Evolutionary conservation across 495 filamentous ascomycete species (phyloP), one percentile per base, ranked within the genome.

Genomic region (Trichodelitschia bisporula): DNA sequence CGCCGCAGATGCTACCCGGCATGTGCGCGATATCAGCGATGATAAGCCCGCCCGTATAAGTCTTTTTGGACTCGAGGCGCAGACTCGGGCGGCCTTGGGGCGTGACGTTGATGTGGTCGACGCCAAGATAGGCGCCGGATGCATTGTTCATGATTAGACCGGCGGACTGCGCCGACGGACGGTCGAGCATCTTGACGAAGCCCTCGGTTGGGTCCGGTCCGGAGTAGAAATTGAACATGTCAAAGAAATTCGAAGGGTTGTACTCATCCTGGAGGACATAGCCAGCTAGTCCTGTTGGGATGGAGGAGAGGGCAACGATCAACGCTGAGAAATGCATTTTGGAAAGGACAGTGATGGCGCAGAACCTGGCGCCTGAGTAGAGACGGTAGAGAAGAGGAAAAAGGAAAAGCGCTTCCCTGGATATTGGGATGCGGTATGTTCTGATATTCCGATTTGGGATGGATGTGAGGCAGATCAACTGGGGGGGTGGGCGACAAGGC

Each of bases 141-240:
- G 25, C 13, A 4, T 34, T 28, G 10, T 31, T 31, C 25, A 38
- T 42, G 38, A 53, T 48, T 30, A 50, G 36, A 12, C 36, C 35
- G n/a, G 19, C 27, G 26, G 28, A 34, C 19, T 38, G 29, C 0
- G 50, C 46, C 18, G 34, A 41, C 15, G 29, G 18, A 31, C 50
- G 36, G 26, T 44, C 42, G 18, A 43, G 33, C 40, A 47, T 54
- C 14, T 40, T 4, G 13, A 55, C 51, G 31, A 49, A 51, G n/a
- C 44, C 50, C 30, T 42, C 31, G 15, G 50, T 54, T 3, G 50
- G 50, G 29, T 54, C 50, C 0, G 27, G 14, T 0, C 39, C 48
- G 21, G 41, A 50, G 35, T 53, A 60, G 39, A 62, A 59, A 28
- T 56, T 50, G 48, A 66, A 66, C 27, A 49, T 51, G 28, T 57